Base-by-base conservation (phyloP, 2,329 filamentous ascomycete species). In the Ophiocordyceps camponoti-rufipedis region DNA sequence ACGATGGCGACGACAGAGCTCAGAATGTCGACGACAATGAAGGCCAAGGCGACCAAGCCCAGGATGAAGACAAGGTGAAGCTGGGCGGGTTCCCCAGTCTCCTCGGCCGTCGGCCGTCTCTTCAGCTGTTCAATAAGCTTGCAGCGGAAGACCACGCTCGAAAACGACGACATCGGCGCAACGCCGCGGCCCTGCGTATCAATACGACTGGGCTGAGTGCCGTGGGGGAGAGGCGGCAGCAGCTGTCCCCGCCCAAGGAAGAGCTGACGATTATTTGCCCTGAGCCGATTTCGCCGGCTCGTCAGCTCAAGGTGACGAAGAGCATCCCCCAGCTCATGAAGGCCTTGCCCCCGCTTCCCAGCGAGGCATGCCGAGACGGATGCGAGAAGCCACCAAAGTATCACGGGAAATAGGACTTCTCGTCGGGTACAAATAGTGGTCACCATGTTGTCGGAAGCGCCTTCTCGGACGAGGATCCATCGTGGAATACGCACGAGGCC, bases 241-340 rank as follows among this genome's bases (percentile, higher is more conserved):
- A 43, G 11, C 42, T 13, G 42, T 45, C 41, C 31, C 44, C 42
- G 41, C 45, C 39, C 41, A 48, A 50, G 23, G 46, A 46, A 9
- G 47, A 51, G 11, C 54, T 57, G 29, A 54, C 59, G 12, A 63
- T 70, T 33, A 49, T 70, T 32, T 65, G 65, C 4, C 69, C 69
- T n/a, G 62, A 67, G 42, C 69, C 69, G 13, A 65, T 71, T 4
- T 73, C 68, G 14, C 66, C 68, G 32, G 59, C 58, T 32, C 60
- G 62, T 28, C 60, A 66, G 49, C 58, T 71, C 16, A 66, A 61
- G 44, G 58, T 68, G 38, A 69, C 68, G 47, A 69, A 67, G 49
- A 72, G 67, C 49, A 68, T 70, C 44, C 67, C 70, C 7, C 64
- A 65, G 39, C 56, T 74, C 13, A 73, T 73, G 69, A 74, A 74